Evolutionary conservation across 805 yeast species (phyloP).

Genomic region (Saccharomyces jurei): DNA sequence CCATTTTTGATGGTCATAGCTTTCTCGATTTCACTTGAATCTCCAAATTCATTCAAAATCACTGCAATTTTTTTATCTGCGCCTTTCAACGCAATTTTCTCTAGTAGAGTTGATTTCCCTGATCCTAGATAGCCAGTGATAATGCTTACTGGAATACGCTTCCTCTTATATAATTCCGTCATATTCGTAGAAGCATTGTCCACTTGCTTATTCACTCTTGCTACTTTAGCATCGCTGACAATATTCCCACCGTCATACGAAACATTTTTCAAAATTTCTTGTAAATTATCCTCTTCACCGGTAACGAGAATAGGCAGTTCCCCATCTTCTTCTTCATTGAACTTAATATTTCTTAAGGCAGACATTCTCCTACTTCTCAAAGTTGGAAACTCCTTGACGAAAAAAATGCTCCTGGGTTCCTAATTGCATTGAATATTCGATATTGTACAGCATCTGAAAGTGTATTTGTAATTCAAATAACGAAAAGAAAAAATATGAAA

Average conservation of each 20-base stretch:
- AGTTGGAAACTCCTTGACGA: background rate
- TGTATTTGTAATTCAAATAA: background rate
- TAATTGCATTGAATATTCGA: background rate
- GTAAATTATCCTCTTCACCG: conserved; percentile 23
- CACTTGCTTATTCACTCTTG: conserved; percentile 23
- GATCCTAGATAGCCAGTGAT: conserved; percentile 93
- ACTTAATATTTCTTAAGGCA: conserved; percentile 25
- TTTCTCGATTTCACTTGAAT: conserved; percentile 82
- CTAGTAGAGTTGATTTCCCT: conserved; percentile 83
- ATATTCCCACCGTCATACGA: conserved; percentile 26
- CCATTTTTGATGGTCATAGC: conserved; percentile 56
- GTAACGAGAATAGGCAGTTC: conserved; percentile 26
- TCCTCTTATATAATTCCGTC: background rate
- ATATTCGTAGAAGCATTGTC: conserved; percentile 1
- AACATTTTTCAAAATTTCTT: conserved; percentile 16
- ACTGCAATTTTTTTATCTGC: conserved; percentile 78
- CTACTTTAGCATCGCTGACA: conserved; percentile 25
- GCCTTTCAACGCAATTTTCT: conserved; percentile 54
- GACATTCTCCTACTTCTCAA: conserved; percentile 15
- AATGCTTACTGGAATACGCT: conserved; percentile 80
- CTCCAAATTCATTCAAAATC: conserved; percentile 87
- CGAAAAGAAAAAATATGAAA: background rate
- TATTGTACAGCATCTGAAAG: background rate
- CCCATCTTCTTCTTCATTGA: conserved; percentile 29
- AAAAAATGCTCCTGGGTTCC: background rate